Base-by-base conservation (phyloP, 2,329 filamentous ascomycete genomes). In the Cercospora sp. region DNA sequence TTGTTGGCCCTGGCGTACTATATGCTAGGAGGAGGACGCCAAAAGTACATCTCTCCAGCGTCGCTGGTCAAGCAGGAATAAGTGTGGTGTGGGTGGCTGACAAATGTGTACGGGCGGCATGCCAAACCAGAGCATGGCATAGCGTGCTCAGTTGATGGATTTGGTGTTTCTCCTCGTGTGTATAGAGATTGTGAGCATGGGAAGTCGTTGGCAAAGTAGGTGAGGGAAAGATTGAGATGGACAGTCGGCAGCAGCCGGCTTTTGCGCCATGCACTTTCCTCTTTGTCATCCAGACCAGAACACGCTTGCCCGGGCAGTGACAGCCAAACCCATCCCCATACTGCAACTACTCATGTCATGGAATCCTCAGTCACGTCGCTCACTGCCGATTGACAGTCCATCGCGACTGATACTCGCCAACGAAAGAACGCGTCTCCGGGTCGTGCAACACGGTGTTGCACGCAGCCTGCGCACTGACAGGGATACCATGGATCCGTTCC, bases 41-140 rank as follows among this genome's bases (percentile, higher is more conserved):
- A 68, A 55, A 71, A 69, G 57, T 78, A 78, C 45, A 71, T 78
- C 23, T 73, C 76, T 18, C 76, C 76, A 1, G 75, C 76, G n/a
- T 70, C 68, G 57, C 66, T 76, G 63, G 72, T 77, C 55, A 76
- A 75, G 70, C 61, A 72, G 31, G 75, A 77, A 12, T 77, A 68
- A 55, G 20, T 10, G 53, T 9, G n/a, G 13, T 23, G 18, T 31
- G 9, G 16, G 30, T 16, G 33, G 23, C 55, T 20, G 31, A n/a
- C 42, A 12, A 3, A 10, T 20, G 58, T 18, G 59, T 48, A 16
- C 36, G n/a, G 59, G 42, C 20, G 42, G 42, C 42, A 48, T 9
- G 5, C 42, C 20, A 18, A 23, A 18, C 42, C 3, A 48, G 7
- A 23, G 1, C 23, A 23, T 3, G 42, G 5, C 45, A n/a, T n/a